Conservation (phyloP, 148 eudicot species). For the Camellia japonica region DNA sequence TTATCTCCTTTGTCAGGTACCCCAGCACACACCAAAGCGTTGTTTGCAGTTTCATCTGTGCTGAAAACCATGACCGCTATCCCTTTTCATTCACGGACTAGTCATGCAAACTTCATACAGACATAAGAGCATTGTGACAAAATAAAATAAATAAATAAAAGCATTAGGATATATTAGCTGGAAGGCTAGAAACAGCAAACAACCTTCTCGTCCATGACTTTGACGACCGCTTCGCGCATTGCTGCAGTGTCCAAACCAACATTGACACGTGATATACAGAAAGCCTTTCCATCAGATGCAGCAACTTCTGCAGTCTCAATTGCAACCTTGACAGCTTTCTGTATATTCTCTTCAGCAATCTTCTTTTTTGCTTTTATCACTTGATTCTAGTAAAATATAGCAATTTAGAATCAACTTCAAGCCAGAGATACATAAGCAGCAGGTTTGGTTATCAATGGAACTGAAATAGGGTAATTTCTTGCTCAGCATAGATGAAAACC, state of each 20-base stretch:
- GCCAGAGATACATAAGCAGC: neutral
- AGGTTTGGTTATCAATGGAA: neutral
- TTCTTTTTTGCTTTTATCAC: constrained; percentile 72
- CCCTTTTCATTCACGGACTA: constrained; percentile 41
- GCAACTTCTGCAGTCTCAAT: constrained; percentile 72
- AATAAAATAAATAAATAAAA: neutral
- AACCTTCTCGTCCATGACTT: constrained; percentile 84
- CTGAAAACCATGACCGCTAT: constrained; percentile 80
- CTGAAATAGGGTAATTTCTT: neutral
- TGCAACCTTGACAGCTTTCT: constrained; percentile 64
- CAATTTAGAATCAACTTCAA: neutral
- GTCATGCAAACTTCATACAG: constrained; percentile 12
- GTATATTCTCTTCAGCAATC: constrained; percentile 68
- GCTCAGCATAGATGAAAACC: constrained; percentile 39
- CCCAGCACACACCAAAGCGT: constrained; percentile 89
- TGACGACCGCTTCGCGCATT: constrained; percentile 78
- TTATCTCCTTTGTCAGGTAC: constrained; percentile 69
- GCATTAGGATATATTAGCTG: neutral
- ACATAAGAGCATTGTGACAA: neutral
- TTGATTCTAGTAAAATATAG: constrained; percentile 45
- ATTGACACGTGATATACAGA: constrained; percentile 63
- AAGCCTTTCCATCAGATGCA: constrained; percentile 64
- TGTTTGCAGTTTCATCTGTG: constrained; percentile 65
- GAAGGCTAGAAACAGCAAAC: constrained; percentile 3
- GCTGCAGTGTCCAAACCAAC: constrained; percentile 82